These are phyloP conservation scores for Hawksworthiomyces lignivorus DNA, from an alignment of 2,329 filamentous ascomycete species.

Conservation along the genomic window DNA sequence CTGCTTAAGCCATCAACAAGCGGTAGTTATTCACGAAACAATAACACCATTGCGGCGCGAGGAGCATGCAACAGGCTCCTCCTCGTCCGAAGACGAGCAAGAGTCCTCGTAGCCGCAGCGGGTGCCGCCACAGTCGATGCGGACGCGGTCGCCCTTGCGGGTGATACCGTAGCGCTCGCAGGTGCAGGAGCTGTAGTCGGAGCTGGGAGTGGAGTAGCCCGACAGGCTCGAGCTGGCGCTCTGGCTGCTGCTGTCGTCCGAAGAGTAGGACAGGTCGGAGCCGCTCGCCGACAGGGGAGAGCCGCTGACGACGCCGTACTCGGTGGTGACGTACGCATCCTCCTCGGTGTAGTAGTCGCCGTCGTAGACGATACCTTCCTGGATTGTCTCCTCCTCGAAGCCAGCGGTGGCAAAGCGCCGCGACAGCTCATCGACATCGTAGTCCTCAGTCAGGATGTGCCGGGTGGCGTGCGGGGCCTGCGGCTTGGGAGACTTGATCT, in stretches of 20 bases:
- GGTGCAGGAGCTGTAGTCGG: conserved; percentile 72
- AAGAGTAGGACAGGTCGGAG: conserved; percentile 63
- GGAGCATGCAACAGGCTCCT: conserved; percentile 46
- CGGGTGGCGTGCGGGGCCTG: conserved; percentile 80
- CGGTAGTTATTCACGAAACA: no score
- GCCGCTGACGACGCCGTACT: conserved; percentile 39
- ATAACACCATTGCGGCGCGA: conserved; percentile 59
- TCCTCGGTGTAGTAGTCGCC: conserved; percentile 8
- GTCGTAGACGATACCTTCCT: conserved; percentile 6
- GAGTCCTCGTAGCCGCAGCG: conserved; percentile 76
- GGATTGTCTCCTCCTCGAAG: conserved; percentile 32
- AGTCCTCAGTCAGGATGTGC: conserved; percentile 77
- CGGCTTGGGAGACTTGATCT: conserved; percentile 87
- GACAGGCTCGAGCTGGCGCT: conserved; percentile 63
- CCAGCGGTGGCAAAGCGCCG: conserved; percentile 60
- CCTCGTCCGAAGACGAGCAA: conserved; percentile 55
- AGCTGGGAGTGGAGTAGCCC: conserved; percentile 71
- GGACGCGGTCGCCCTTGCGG: conserved; percentile 83
- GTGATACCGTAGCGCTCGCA: conserved; percentile 98
- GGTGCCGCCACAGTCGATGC: conserved; percentile 87
- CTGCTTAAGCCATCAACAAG: no score
- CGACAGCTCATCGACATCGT: conserved; percentile 70
- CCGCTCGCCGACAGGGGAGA: conserved; percentile 55
- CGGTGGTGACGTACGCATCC: conserved; percentile 36
- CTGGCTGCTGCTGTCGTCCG: conserved; percentile 56